phyloP scores from a whole-genome alignment of 352 stramenopile genomes.

The Phytophthora tentaculata region DNA sequence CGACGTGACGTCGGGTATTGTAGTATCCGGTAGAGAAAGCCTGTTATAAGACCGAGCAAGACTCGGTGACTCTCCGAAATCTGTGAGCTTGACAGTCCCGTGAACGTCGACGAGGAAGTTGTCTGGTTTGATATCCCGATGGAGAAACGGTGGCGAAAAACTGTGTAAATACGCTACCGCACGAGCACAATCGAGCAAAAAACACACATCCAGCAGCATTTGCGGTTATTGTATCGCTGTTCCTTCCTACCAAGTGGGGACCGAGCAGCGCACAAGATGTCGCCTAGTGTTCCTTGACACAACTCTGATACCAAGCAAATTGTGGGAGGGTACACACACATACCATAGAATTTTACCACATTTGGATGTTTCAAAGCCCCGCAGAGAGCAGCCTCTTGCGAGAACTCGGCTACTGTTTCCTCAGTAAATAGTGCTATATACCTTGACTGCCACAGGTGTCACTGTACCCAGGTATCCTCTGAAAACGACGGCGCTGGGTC shows the following conservation, averaged over 20 bases:
- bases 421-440: conserved; percentile 64
- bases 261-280: conserved; percentile 33
- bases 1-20: conserved; percentile 7
- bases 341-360: conserved; percentile 54
- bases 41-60: conserved; percentile 26
- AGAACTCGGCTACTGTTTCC: conserved; percentile 61
- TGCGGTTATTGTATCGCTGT: conserved; percentile 25
- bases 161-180: conserved; percentile 77
- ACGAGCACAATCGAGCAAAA: conserved; percentile 70
- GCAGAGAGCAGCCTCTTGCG: conserved; percentile 58
- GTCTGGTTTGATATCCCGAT: conserved; percentile 74
- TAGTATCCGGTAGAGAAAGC: not conserved
- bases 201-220: conserved; percentile 64
- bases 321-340: conserved; percentile 76
- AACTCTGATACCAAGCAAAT: conserved; percentile 81
- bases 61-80: conserved; percentile 75
- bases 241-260: conserved; percentile 9
- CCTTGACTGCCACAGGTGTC: conserved; percentile 62
- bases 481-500: conserved; percentile 56
- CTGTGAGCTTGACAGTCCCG: conserved; percentile 74
- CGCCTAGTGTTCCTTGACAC: conserved; percentile 66
- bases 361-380: conserved; percentile 65
- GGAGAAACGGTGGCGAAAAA: conserved; percentile 73
- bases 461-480: conserved; percentile 40
- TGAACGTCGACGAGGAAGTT: conserved; percentile 83